Conservation (phyloP, 2,329 filamentous ascomycete species). For the Fusarium tuaranense region DNA sequence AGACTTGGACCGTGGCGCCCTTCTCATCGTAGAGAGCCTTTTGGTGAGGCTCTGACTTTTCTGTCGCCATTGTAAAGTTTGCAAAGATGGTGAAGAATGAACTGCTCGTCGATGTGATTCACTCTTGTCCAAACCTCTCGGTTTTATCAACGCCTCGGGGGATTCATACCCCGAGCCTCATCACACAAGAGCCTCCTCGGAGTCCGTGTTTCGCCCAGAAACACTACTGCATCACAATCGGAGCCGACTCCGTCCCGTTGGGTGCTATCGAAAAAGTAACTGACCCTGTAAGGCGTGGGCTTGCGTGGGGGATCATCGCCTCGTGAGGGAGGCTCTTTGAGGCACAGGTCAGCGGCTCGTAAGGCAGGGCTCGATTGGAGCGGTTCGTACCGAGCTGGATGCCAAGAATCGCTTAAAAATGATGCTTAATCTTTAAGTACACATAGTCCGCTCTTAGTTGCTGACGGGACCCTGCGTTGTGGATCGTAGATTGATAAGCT, state of each 20-base stretch:
- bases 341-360: not conserved
- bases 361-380: not conserved
- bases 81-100: not conserved
- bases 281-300: not conserved
- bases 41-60: not conserved
- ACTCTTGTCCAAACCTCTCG: not conserved
- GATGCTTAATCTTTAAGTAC: slow-evolving; percentile 1
- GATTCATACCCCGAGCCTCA: not conserved
- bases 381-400: not conserved
- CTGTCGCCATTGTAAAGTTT: not conserved
- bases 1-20: not conserved
- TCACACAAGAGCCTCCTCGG: not conserved
- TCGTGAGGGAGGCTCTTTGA: not conserved
- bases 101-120: not conserved
- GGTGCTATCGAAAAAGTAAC: not conserved
- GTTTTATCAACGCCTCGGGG: not conserved
- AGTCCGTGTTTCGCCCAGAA: not conserved
- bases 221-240: not conserved
- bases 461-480: not conserved
- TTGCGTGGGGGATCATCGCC: not conserved
- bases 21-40: not conserved
- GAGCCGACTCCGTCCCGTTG: not conserved
- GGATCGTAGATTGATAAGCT: not conserved
- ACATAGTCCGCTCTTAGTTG: not conserved
- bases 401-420: not conserved